phyloP scores from a whole-genome alignment of 2,329 filamentous ascomycete species.

The Pseudogymnoascus destructans region DNA sequence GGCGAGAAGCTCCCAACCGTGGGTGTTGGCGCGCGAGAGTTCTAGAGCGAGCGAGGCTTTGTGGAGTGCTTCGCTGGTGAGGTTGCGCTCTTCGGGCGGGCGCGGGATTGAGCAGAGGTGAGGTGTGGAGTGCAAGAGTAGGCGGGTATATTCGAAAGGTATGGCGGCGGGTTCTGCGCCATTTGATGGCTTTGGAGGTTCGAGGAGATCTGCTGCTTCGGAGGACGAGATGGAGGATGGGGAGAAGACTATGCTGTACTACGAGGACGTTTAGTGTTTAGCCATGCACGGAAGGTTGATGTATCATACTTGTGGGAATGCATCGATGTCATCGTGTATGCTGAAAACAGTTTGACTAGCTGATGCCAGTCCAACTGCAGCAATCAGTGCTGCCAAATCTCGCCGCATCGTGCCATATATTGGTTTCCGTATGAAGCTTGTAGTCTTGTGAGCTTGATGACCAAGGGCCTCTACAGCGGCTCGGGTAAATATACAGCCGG shows the following conservation, averaged over 20 bases:
- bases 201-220: constrained; percentile 36
- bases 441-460: not conserved
- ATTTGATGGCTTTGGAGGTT: not conserved
- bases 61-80: constrained; percentile 36
- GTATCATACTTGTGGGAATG: constrained; percentile 51
- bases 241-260: constrained; percentile 54
- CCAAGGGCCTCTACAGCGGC: not conserved
- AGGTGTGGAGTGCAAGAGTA: constrained; percentile 8
- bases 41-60: constrained; percentile 51
- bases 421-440: not conserved
- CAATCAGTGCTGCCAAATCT: constrained; percentile 21
- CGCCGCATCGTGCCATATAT: constrained; percentile 25
- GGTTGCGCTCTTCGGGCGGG: constrained; percentile 35
- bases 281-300: not conserved
- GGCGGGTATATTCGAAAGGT: constrained; percentile 1
- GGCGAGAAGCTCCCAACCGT: constrained; percentile 53
- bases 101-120: constrained; percentile 53
- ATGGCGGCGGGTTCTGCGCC: not conserved
- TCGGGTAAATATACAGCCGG: not conserved
- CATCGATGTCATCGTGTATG: constrained; percentile 59
- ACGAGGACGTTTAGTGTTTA: constrained; percentile 13
- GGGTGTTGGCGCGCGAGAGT: constrained; percentile 50
- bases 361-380: constrained; percentile 27
- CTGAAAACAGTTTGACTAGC: constrained; percentile 50
- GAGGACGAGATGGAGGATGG: constrained; percentile 45